These are phyloP conservation scores for Mortierella alpina DNA, from an alignment of 192 early-diverging fungal species.

Conservation along the genomic window DNA sequence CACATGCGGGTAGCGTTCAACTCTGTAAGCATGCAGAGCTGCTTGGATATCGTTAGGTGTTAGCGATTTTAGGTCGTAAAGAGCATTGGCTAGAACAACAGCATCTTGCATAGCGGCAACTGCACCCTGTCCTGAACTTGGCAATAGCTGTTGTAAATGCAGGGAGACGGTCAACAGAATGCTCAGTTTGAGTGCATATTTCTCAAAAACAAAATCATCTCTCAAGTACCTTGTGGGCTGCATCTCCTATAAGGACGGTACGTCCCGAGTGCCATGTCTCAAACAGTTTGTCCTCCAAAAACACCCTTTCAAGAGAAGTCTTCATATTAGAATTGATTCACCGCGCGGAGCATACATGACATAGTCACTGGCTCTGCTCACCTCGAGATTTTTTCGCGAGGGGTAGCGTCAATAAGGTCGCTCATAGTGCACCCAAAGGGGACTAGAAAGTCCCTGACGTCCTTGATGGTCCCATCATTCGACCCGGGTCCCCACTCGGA, in stretches of 20 bases:
- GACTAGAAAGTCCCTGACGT: not conserved
- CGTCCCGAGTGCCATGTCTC: slow-evolving; percentile 5
- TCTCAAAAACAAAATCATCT: no score
- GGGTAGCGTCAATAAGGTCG: slow-evolving; percentile 8
- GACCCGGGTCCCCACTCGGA: slow-evolving; percentile 20
- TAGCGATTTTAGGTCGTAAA: slow-evolving; percentile 7
- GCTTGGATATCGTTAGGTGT: not conserved
- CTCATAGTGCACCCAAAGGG: slow-evolving; percentile 7
- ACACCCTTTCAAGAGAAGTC: not conserved
- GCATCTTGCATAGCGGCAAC: slow-evolving; percentile 9
- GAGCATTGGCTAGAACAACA: not conserved
- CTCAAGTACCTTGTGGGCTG: no score
- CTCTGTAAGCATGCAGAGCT: slow-evolving; percentile 4
- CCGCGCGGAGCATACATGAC: no score
- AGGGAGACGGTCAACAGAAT: not conserved
- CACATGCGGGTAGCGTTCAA: not conserved
- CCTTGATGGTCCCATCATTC: slow-evolving; percentile 2
- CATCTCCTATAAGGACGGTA: slow-evolving; percentile 12
- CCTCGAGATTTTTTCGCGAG: not conserved
- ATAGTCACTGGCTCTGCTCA: no score
- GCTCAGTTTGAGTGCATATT: not conserved
- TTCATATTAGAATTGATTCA: no score
- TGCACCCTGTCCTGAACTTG: slow-evolving; percentile 12
- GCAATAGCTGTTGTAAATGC: not conserved
- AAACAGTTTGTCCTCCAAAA: slow-evolving; percentile 15